Conservation (phyloP, 768 basidiomycete genomes). For the Podaxis sp. region DNA sequence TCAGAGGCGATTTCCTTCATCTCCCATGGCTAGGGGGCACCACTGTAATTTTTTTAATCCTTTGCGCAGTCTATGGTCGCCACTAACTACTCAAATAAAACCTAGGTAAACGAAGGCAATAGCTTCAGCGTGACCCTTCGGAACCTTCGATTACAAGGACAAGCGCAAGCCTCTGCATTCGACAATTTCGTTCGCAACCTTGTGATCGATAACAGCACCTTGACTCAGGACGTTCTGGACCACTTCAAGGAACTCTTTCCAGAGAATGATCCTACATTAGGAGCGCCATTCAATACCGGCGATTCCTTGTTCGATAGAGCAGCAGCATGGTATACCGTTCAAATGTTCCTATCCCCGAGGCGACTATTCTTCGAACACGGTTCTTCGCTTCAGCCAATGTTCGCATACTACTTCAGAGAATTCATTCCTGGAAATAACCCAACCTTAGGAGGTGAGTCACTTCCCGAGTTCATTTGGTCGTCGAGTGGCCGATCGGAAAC, state of each 20-base stretch:
- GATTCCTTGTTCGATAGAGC: slow-evolving; percentile 58
- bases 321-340: slow-evolving; percentile 56
- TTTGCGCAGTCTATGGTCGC: neutral
- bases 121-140: slow-evolving; percentile 37
- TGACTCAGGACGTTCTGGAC: slow-evolving; percentile 39
- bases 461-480: neutral
- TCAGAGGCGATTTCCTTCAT: slow-evolving; percentile 47
- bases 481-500: neutral
- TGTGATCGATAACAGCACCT: slow-evolving; percentile 49
- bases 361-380: slow-evolving; percentile 50
- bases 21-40: slow-evolving; percentile 57
- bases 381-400: slow-evolving; percentile 45
- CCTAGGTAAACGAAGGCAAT: slow-evolving; percentile 54
- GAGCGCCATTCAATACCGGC: slow-evolving; percentile 55
- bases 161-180: slow-evolving; percentile 43
- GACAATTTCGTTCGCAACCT: slow-evolving; percentile 44
- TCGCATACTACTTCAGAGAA: slow-evolving; percentile 54
- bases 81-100: neutral
- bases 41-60: slow-evolving; percentile 33
- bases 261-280: slow-evolving; percentile 43
- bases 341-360: slow-evolving; percentile 52
- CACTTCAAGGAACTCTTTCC: slow-evolving; percentile 41
- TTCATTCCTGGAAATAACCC: slow-evolving; percentile 54
- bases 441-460: slow-evolving; percentile 40
- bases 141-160: slow-evolving; percentile 34